Percentiles rank a stretch among this genome's conserved stretches.
These are phyloP conservation scores for Lepidium sativum DNA, from an alignment of 345 rosid species.

Conservation along the genomic window DNA sequence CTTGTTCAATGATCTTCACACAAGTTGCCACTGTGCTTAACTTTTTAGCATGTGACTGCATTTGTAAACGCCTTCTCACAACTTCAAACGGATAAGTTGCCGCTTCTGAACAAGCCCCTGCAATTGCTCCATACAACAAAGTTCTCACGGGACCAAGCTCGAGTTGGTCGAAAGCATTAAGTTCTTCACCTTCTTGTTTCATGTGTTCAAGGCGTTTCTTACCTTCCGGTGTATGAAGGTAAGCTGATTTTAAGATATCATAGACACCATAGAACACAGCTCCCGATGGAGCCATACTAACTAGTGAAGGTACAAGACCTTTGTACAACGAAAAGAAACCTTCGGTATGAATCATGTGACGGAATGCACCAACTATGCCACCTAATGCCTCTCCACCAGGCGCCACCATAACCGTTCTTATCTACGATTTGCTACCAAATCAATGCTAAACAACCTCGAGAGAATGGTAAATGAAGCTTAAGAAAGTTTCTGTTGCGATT, in stretches of 20 bases:
- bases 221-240: slow-evolving; percentile 58
- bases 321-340: slow-evolving; percentile 67
- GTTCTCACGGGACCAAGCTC: slow-evolving; percentile 72
- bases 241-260: slow-evolving; percentile 55
- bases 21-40: slow-evolving; percentile 51
- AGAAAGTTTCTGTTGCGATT: neutral
- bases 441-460: neutral
- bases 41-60: slow-evolving; percentile 51
- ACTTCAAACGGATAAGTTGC: slow-evolving; percentile 75
- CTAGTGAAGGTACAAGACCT: slow-evolving; percentile 63
- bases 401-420: slow-evolving; percentile 66
- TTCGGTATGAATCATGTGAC: slow-evolving; percentile 52
- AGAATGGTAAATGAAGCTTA: neutral
- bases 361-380: slow-evolving; percentile 60
- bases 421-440: slow-evolving; percentile 26
- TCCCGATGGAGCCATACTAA: slow-evolving; percentile 73
- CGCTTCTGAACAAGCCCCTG: slow-evolving; percentile 80
- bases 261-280: slow-evolving; percentile 71
- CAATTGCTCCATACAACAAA: slow-evolving; percentile 55
- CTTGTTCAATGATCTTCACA: slow-evolving; percentile 51
- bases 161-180: slow-evolving; percentile 61
- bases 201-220: slow-evolving; percentile 51
- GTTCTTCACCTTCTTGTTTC: slow-evolving; percentile 44
- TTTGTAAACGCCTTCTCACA: slow-evolving; percentile 63
- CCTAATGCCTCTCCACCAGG: slow-evolving; percentile 73